Percentiles rank a stretch among this genome's conserved stretches.
phyloP scores from a whole-genome alignment of 371 early-diverging fungal genomes.

The Apophysomyces ossiformis region DNA sequence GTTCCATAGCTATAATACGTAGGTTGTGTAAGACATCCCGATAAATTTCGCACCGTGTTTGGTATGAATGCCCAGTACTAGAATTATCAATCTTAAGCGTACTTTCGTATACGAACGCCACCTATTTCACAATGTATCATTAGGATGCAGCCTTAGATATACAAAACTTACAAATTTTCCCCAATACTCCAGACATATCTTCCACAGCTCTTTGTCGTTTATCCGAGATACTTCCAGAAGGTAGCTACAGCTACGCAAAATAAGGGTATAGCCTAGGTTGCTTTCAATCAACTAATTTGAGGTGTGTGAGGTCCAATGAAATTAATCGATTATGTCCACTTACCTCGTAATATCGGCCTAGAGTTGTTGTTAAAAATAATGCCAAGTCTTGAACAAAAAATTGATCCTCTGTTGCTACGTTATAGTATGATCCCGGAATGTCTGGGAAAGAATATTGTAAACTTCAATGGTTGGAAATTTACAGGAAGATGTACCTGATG shows the following conservation, averaged over 20 bases:
- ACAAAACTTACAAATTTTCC: constrained; percentile 79
- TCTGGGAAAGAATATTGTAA: constrained; percentile 74
- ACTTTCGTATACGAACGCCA: background rate
- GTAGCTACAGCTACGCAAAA: constrained; percentile 76
- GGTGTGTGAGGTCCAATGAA: background rate
- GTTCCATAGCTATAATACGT: constrained; percentile 89
- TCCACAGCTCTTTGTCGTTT: constrained; percentile 95
- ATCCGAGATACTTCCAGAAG: constrained; percentile 86
- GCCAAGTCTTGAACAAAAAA: constrained; percentile 48
- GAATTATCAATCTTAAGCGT: too few species aligned
- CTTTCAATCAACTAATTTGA: background rate
- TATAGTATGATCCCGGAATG: constrained; percentile 78
- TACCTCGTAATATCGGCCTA: constrained; percentile 81
- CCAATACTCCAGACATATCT: constrained; percentile 97
- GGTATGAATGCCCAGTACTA: too few species aligned
- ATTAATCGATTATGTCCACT: background rate
- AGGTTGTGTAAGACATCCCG: constrained; percentile 67
- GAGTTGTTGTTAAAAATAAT: constrained; percentile 77
- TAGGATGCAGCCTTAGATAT: background rate
- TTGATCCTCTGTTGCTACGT: constrained; percentile 52
- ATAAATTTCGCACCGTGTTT: background rate
- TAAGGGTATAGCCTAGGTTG: background rate
- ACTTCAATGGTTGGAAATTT: background rate
- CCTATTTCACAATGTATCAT: background rate
- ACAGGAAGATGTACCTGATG: constrained; percentile 82